A percentile compares a stretch with the other conserved stretches of the same genome.
phyloP scores from a whole-genome alignment of 345 rosid genomes.

The Xanthoceras sorbifolium region DNA sequence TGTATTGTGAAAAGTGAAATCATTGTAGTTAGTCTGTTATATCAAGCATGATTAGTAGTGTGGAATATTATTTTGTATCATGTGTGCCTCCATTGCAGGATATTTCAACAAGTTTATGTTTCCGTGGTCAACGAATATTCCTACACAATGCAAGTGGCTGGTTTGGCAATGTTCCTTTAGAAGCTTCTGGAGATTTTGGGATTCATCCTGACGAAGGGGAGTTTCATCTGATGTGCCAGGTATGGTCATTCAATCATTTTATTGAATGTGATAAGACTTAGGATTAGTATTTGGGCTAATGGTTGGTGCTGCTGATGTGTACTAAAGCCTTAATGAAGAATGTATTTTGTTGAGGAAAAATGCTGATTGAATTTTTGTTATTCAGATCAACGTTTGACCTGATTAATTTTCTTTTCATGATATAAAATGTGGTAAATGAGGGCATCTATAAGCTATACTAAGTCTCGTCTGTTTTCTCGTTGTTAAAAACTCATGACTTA shows the following conservation, averaged over 20 bases:
- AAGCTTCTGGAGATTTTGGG: conserved; percentile 98
- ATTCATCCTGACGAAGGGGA: conserved; percentile 98
- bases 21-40: not conserved
- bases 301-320: conserved; percentile 1
- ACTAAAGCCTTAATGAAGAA: not conserved
- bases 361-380: not conserved
- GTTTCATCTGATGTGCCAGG: conserved; percentile 99
- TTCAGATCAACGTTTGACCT: not conserved
- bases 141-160: conserved; percentile 90
- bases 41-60: not conserved
- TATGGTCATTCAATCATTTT: conserved; percentile 25
- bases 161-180: conserved; percentile 93
- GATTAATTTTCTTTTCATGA: conserved; percentile 1
- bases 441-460: not conserved
- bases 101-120: conserved; percentile 77
- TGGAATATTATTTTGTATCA: conserved; percentile 4
- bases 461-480: not conserved
- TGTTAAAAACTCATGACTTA: conserved; percentile 1
- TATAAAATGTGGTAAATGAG: conserved; percentile 1
- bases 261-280: conserved; percentile 11
- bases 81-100: conserved; percentile 50
- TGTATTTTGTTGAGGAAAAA: not conserved
- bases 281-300: not conserved
- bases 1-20: conserved; percentile 9
- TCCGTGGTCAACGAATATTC: conserved; percentile 92